Evolutionary conservation across 2,329 filamentous ascomycete species (phyloP).

Genomic region (Monosporascus sp.): DNA sequence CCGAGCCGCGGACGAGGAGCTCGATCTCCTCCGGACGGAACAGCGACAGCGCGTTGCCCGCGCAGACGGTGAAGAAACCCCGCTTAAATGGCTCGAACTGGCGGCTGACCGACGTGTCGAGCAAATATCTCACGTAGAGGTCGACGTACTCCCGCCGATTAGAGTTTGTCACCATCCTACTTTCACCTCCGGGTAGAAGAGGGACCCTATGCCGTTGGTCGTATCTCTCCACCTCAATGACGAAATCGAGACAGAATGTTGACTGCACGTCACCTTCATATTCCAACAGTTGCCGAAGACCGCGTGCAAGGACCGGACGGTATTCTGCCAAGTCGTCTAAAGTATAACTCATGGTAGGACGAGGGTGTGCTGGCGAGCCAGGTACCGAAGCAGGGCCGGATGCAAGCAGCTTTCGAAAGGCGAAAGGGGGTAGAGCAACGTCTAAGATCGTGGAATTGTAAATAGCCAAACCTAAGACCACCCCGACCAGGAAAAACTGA

Average conservation of each 20-base stretch:
- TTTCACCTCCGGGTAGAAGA: constrained; percentile 70
- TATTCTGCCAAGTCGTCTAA: constrained; percentile 81
- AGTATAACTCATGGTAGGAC: constrained; percentile 64
- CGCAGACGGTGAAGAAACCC: constrained; percentile 89
- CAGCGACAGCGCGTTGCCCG: constrained; percentile 79
- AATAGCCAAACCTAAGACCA: constrained; percentile 82
- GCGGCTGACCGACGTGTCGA: constrained; percentile 71
- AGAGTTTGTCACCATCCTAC: constrained; percentile 70
- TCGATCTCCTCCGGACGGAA: constrained; percentile 92
- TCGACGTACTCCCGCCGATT: constrained; percentile 86
- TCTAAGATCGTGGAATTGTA: constrained; percentile 94
- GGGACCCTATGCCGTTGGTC: constrained; percentile 62
- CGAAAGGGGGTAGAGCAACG: constrained; percentile 80
- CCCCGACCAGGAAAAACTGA: constrained; percentile 86
- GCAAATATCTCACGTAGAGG: constrained; percentile 72
- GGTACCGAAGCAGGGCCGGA: constrained; percentile 61
- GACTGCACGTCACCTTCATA: constrained; percentile 79
- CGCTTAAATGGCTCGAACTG: constrained; percentile 94
- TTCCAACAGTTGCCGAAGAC: constrained; percentile 71
- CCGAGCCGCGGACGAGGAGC: constrained; percentile 76
- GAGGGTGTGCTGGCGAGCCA: constrained; percentile 50
- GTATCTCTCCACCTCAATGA: constrained; percentile 72
- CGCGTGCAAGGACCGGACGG: constrained; percentile 68
- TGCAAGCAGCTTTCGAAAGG: constrained; percentile 80
- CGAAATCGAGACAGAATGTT: constrained; percentile 78